Evolutionary conservation across 768 basidiomycete genomes (phyloP), one percentile per base, ranked within the genome.

Genomic region (Collybia nuda): DNA sequence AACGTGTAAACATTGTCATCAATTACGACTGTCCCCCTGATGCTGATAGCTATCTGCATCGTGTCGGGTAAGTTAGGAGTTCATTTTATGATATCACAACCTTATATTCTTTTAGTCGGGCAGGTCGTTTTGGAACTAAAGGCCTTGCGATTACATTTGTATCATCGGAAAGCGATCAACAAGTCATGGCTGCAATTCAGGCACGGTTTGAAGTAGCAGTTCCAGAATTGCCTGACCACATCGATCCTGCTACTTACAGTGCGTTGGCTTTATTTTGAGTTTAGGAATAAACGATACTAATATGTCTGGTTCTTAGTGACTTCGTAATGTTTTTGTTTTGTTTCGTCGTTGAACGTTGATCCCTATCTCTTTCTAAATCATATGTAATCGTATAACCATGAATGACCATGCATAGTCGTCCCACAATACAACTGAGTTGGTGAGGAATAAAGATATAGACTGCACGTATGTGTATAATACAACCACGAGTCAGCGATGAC

Each of bases 121-220:
- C 97, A 57, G 97, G 97, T 58, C 93, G 97, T 55, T 99, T 99
- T 71, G 97, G 97, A 57, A 99, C 97, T 28, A 98, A 98, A 72
- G 97, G 97, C 80, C 87, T 99, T 39, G 95, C 96, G 15, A 91
- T 98, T 67, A 98, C 95, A 1, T 99, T 96, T 64, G 91, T 98
- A 37, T 85, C 96, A 3, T 90, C 88, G 17, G 95, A 98, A 46
- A 83, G 78, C 54, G 97, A 99, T 64, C 85, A 90, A 66, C 90
- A 92, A 69, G 95, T 99, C 52, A 90, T 99, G 86, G 79, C 86
- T 36, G 82, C 88, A 22, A 98, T 99, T 60, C 97, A 99, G 70
- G 85, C 91, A 36, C 75, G 97, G 58, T 99, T 99, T 75, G 96
- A 98, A 66, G 96, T 99, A 24, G 94, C 93, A 26, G 93, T 99